phyloP scores from a whole-genome alignment of 495 filamentous ascomycete genomes.

The Tuber melanosporum region DNA sequence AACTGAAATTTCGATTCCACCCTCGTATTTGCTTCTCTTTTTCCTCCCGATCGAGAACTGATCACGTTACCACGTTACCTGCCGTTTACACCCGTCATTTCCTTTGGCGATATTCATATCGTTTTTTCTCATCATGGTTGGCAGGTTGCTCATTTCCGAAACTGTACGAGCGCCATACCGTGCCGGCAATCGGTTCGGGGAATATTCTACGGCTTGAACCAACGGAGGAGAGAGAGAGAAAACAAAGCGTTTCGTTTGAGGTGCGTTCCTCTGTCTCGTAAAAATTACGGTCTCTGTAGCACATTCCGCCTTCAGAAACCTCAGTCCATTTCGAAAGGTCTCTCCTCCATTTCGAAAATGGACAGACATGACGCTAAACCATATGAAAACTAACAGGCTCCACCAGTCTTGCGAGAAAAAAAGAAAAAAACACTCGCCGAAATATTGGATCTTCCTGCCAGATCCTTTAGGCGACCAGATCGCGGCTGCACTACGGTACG shows the following conservation, averaged over 20 bases:
- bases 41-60: neutral
- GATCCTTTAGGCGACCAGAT: neutral
- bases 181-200: neutral
- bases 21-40: conserved; percentile 2
- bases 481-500: conserved; percentile 2
- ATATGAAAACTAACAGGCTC: neutral
- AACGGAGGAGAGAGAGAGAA: neutral
- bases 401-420: neutral
- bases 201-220: neutral
- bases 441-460: conserved; percentile 1
- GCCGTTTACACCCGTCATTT: neutral
- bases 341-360: neutral
- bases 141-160: neutral
- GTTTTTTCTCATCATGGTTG: neutral
- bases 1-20: neutral
- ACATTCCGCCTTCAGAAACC: neutral
- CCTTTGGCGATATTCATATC: neutral
- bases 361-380: neutral
- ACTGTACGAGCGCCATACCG: neutral
- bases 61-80: conserved; percentile 5
- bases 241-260: conserved; percentile 1
- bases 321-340: neutral
- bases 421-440: neutral
- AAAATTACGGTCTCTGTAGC: neutral
- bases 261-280: neutral